These are phyloP conservation scores for Combretum micranthum DNA, from an alignment of 345 rosid species.

Conservation along the genomic window DNA sequence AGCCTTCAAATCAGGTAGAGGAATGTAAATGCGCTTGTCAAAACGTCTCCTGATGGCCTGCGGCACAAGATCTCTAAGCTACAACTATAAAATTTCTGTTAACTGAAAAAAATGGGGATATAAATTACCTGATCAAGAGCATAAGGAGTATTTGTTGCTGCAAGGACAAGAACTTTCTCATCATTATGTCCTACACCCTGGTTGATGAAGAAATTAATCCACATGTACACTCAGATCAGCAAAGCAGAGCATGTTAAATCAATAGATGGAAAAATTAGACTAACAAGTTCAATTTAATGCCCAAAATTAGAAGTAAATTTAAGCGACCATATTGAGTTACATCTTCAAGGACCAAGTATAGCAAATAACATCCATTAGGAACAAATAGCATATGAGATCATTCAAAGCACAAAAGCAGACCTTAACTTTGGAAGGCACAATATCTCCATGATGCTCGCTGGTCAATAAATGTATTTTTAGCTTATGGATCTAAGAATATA, in stretches of 20 bases:
- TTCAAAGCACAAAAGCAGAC: too few relatives aligned
- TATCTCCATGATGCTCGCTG: too few relatives aligned
- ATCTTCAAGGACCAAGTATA: too few relatives aligned
- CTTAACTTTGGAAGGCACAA: too few relatives aligned
- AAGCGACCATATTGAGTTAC: too few relatives aligned
- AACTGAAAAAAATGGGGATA: conserved; percentile 8
- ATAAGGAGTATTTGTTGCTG: conserved; percentile 93
- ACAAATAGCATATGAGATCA: too few relatives aligned
- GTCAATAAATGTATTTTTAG: too few relatives aligned
- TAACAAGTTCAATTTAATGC: too few relatives aligned
- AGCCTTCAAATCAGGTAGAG: conserved; percentile 89
- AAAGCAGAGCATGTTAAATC: not conserved
- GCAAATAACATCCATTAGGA: too few relatives aligned
- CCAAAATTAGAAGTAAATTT: too few relatives aligned
- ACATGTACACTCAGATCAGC: not conserved
- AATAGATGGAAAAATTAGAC: not conserved
- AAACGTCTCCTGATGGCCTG: conserved; percentile 94
- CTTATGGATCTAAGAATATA: too few relatives aligned
- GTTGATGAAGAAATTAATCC: conserved; percentile 10
- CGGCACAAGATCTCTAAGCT: conserved; percentile 21
- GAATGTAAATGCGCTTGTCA: conserved; percentile 95
- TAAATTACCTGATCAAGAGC: conserved; percentile 75
- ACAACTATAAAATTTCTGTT: conserved; percentile 5
- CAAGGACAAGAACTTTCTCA: conserved; percentile 91
- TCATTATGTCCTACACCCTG: conserved; percentile 92